Evolutionary conservation across 116 monocot species (phyloP).

Genomic region (Dioscorea cayenensis): DNA sequence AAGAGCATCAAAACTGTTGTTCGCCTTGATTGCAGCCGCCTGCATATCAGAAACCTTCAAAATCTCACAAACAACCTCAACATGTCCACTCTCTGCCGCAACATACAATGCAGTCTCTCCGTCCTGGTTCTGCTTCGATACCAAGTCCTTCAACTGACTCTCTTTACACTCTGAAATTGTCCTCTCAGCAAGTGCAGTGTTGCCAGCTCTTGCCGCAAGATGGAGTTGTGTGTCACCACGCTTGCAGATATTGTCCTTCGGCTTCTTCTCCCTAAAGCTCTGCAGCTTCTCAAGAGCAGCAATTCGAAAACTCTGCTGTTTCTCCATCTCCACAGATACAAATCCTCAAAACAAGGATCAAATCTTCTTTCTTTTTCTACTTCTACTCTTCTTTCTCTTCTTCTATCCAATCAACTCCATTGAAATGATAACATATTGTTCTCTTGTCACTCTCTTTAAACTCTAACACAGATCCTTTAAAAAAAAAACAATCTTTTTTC

Average conservation of each 20-base stretch:
- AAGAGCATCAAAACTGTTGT: conserved; percentile 53
- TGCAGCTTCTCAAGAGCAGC: conserved; percentile 22
- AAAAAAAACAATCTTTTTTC: too few relatives aligned
- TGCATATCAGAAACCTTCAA: conserved; percentile 31
- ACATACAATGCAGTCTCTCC: conserved; percentile 58
- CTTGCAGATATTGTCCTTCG: conserved; percentile 55
- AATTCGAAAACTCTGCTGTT: conserved; percentile 31
- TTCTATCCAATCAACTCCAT: background rate
- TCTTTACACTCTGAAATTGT: conserved; percentile 18
- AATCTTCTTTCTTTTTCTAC: background rate
- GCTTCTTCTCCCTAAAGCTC: conserved; percentile 46
- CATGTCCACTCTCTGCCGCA: conserved; percentile 51
- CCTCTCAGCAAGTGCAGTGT: conserved; percentile 21
- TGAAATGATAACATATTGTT: too few relatives aligned
- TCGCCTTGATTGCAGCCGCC: conserved; percentile 36
- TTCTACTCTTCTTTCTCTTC: background rate
- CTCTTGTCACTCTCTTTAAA: too few relatives aligned
- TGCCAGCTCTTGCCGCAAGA: conserved; percentile 42
- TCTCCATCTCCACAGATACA: conserved; percentile 22
- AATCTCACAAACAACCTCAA: conserved; percentile 45
- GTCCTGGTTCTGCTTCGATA: conserved; percentile 41
- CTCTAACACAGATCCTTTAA: too few relatives aligned
- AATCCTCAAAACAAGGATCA: background rate
- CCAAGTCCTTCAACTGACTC: conserved; percentile 21
- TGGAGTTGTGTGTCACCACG: conserved; percentile 55